Evolutionary conservation across 306 rosid species (phyloP).

Genomic region (Arachis stenosperma): DNA sequence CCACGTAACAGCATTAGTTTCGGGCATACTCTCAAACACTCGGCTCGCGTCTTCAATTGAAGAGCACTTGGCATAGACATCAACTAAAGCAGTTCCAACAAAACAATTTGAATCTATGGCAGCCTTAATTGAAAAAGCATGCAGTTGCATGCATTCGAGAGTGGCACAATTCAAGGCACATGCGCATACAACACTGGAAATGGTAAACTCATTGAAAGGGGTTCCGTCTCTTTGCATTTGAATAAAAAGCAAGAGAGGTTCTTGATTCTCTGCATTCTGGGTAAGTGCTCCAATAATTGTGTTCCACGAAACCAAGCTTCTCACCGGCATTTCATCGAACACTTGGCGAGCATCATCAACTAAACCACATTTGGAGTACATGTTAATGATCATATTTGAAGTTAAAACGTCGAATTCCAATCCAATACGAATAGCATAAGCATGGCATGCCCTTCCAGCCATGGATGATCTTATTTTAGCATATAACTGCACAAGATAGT

Average conservation of each 20-base stretch:
- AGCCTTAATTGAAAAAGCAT: conserved; percentile 73
- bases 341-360: conserved; percentile 53
- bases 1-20: conserved; percentile 79
- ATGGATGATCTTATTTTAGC: conserved; percentile 49
- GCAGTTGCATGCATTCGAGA: conserved; percentile 70
- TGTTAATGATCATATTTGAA: conserved; percentile 73
- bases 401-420: conserved; percentile 54
- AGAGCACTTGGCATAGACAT: conserved; percentile 78
- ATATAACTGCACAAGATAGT: conserved; percentile 57
- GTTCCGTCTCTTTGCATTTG: conserved; percentile 75
- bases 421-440: conserved; percentile 59
- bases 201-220: conserved; percentile 67
- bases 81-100: conserved; percentile 82
- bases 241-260: conserved; percentile 65
- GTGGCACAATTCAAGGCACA: conserved; percentile 67
- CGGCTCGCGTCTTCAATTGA: conserved; percentile 58
- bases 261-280: conserved; percentile 54
- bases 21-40: conserved; percentile 71
- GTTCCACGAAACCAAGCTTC: conserved; percentile 84
- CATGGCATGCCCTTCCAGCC: conserved; percentile 75
- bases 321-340: conserved; percentile 68
- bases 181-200: conserved; percentile 82
- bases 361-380: conserved; percentile 75
- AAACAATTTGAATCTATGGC: conserved; percentile 68
- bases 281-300: conserved; percentile 80